Base-by-base conservation (phyloP, 805 yeast species). In the Candida arabinofermentans region DNA sequence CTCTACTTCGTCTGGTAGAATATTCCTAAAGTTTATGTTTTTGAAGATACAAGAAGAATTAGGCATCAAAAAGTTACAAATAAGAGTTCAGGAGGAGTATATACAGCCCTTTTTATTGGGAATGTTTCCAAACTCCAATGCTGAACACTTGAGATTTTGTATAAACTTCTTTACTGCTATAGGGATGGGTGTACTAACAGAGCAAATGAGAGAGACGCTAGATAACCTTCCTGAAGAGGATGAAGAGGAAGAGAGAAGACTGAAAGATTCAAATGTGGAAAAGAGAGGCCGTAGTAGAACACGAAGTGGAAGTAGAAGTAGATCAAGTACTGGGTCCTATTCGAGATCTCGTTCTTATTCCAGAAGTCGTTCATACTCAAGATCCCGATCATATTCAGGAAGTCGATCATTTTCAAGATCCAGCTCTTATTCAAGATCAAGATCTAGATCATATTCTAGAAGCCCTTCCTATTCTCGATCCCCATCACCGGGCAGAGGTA, bases 151-250 rank as follows among this genome's bases (percentile, higher is more conserved):
- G 12, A 69, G 91, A 44, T 91, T 90, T 58, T 74, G 95, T 2
- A 88, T 89, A 57, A 91, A 91, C 57, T 91, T 74, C 59, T 91
- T 91, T 62, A 91, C 97, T 0, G 96, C 97, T 1, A 88, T 91
- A 47, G 95, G 95, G 0, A 60, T 91, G 37, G 97, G 97, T 34
- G 72, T 74, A 2, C 59, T 91, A 43, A 90, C 98, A 0, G 96
- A 87, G 29, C 75, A 67, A 1, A 84, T 90, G 95, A 75, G 98
- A 64, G 72, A 67, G 4, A 38, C 34, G 2, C 46, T 61, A 19
- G 40, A 52, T 33, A 42, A 44, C 13, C 31, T 60, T 21, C 60
- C 53, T 13, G 47, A 50, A 31, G 47, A 42, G 31, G 47, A 46
- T 14, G 51, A 36, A 24, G 40, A 40, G 19, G 46, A 37, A 14